Evolutionary conservation across 805 yeast species (phyloP), one percentile per base, ranked within the genome.

Genomic region (Starmerella potacharoeniae): DNA sequence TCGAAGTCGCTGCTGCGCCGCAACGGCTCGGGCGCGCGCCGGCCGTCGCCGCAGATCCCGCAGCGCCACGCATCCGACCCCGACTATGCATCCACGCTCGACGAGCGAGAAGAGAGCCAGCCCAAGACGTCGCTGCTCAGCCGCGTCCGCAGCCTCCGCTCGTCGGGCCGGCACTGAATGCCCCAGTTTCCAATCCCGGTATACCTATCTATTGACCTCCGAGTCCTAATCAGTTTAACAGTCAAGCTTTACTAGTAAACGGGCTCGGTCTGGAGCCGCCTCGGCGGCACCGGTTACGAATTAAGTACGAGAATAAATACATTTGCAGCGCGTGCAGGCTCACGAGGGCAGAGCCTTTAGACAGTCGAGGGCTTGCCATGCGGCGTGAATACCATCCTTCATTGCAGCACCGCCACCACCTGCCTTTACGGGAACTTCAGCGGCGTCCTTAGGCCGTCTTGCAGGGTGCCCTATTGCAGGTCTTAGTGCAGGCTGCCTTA

Each of bases 71-170:
- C 31, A 8, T 46, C 49, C 6, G 49, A 46, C 22, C 49, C 49
- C 10, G 49, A 46, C 31, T 17, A 34, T 22, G 49, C 30, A 16
- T 46, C 30, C 31, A 13, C 40, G 31, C 14, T 33, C 6, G 49
- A 46, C 30, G 49, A 34, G 30, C 49, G 49, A 8, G 49, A 46
- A 17, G 49, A 46, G 49, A n/a, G 28, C 13, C 49, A 46, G 16
- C 49, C 49, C 4, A 46, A 46, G 40, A 33, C 30, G 16, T 46
- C 49, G 30, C 75, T 90, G 58, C 72, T 90, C 65, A 82, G 84
- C 65, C 82, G 97, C 67, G 96, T 90, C 46, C 87, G 85, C 71
- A 86, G 95, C 73, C 77, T 90, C 72, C 86, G 86, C 69, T 95
- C 87, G 11, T 44, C 48, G 17, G 39, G 56, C 11, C 50, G 60